Percentiles rank a stretch among this genome's conserved stretches.
phyloP scores from a whole-genome alignment of 208 protist genomes.

The Acanthamoeba comandoni region DNA sequence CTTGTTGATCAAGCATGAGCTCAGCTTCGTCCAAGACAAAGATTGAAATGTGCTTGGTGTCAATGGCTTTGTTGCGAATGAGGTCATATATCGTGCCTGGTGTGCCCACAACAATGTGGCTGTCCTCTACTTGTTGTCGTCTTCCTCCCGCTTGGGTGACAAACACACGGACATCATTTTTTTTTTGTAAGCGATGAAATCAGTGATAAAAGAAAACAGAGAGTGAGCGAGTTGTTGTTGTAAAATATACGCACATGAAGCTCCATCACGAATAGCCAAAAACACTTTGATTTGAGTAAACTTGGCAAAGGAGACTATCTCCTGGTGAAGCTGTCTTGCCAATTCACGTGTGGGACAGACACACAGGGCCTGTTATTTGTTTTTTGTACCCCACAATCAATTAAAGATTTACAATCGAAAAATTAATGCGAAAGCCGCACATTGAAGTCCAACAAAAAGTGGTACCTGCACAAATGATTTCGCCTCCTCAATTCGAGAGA shows the following conservation, averaged over 20 bases:
- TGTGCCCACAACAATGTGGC: slow-evolving; percentile 87
- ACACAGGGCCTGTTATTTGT: slow-evolving; percentile 82
- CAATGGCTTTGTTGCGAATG: slow-evolving; percentile 70
- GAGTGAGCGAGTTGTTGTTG: slow-evolving; percentile 17
- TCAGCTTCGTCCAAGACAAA: slow-evolving; percentile 89
- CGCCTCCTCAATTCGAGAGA: slow-evolving; percentile 78
- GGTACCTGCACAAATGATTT: slow-evolving; percentile 74
- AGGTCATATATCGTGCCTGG: slow-evolving; percentile 81
- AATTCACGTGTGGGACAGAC: slow-evolving; percentile 86
- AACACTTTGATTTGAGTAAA: slow-evolving; percentile 77
- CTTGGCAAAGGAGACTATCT: slow-evolving; percentile 79
- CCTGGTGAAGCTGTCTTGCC: slow-evolving; percentile 80
- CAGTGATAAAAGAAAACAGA: slow-evolving; percentile 45
- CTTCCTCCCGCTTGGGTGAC: no score
- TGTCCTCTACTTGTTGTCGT: slow-evolving; percentile 7
- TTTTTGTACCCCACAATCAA: neutral
- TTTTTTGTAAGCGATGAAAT: neutral
- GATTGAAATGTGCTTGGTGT: slow-evolving; percentile 78
- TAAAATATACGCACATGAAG: neutral
- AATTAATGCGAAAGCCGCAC: neutral
- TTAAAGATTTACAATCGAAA: neutral
- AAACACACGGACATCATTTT: neutral
- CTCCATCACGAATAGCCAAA: slow-evolving; percentile 70
- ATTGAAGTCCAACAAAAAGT: neutral
- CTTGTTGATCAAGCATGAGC: slow-evolving; percentile 80